Evolutionary conservation across 495 filamentous ascomycete species (phyloP).

Genomic region (Wilcoxina mikolae): DNA sequence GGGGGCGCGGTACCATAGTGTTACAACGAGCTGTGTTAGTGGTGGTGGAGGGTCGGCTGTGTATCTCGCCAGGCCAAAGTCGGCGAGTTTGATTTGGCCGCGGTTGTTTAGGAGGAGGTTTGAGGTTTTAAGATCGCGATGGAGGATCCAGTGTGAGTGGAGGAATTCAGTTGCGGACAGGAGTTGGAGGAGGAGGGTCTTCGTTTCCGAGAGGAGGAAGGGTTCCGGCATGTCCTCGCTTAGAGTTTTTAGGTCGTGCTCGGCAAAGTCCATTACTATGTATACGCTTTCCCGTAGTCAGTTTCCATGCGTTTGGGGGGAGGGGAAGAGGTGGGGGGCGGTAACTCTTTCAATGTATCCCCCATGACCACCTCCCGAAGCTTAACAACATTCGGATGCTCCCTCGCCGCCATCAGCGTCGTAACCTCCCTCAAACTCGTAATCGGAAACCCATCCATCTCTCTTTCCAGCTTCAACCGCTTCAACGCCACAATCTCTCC

Average conservation of each 20-base stretch:
- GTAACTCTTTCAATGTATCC: constrained; percentile 58
- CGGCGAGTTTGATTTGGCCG: constrained; percentile 86
- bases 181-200: constrained; percentile 76
- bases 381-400: constrained; percentile 61
- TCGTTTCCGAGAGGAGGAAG: constrained; percentile 83
- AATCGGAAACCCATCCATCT: constrained; percentile 72
- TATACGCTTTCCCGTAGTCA: constrained; percentile 49
- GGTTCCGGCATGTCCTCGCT: constrained; percentile 88
- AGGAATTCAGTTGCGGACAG: constrained; percentile 69
- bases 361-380: constrained; percentile 79
- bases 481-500: constrained; percentile 86
- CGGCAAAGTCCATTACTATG: constrained; percentile 94
- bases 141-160: constrained; percentile 82
- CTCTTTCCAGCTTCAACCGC: constrained; percentile 81
- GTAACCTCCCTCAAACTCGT: constrained; percentile 85
- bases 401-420: constrained; percentile 43
- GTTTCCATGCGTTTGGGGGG: not conserved
- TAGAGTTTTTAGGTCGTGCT: constrained; percentile 92
- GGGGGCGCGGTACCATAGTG: constrained; percentile 89
- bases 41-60: constrained; percentile 68
- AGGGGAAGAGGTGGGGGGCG: not conserved
- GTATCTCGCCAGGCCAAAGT: constrained; percentile 95
- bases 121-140: constrained; percentile 92
- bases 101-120: constrained; percentile 94
- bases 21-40: constrained; percentile 87